These are phyloP conservation scores for Rhodamnia rubescens DNA, from an alignment of 345 rosid species.

Conservation along the genomic window DNA sequence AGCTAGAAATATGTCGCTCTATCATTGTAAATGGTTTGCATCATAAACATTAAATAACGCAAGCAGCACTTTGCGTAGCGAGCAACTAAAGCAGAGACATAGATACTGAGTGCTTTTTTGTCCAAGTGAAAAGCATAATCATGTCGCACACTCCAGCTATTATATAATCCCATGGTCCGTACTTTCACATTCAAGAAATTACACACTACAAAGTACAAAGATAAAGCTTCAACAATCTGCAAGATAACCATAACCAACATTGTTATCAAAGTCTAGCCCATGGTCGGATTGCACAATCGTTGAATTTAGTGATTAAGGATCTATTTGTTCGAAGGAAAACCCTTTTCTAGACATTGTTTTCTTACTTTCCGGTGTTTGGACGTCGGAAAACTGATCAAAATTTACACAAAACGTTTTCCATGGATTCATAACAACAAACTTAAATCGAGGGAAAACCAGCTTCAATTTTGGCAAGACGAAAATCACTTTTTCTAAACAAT, in stretches of 20 bases:
- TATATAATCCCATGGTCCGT: not conserved
- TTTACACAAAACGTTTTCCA: not conserved
- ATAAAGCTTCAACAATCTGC: not conserved
- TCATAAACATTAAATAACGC: not conserved
- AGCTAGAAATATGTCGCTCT: not conserved
- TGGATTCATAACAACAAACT: not conserved
- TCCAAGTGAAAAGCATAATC: not conserved
- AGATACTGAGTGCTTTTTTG: not conserved
- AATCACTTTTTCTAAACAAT: not conserved
- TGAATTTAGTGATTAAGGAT: not conserved
- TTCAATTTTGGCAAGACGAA: not conserved
- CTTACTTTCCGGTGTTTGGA: not conserved
- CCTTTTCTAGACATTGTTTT: not conserved
- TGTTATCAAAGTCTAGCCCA: not conserved
- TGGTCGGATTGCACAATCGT: not conserved
- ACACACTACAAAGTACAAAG: not conserved
- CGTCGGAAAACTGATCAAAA: not conserved
- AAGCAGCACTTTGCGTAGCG: not conserved
- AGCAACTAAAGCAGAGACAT: not conserved
- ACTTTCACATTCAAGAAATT: not conserved
- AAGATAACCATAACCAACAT: not conserved
- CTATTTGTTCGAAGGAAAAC: not conserved
- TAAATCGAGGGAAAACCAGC: not conserved
- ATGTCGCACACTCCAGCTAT: not conserved
- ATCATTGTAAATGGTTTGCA: not conserved